Conservation (phyloP, 2,329 filamentous ascomycete species). For the Achaetomium macrosporum region DNA sequence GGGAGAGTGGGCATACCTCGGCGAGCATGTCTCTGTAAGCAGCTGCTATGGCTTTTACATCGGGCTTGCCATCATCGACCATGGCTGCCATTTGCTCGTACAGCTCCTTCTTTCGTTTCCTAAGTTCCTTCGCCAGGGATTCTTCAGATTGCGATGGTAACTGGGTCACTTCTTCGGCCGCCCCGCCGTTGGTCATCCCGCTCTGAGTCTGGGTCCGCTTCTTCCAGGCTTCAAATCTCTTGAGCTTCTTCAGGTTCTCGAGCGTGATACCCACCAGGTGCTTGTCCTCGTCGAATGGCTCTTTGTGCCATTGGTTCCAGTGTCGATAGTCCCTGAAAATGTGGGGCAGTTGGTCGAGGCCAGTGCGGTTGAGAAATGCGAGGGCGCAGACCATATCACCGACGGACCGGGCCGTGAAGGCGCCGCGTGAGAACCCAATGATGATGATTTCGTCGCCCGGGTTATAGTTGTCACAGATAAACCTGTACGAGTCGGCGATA, state of each 20-base stretch:
- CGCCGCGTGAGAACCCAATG: conserved; percentile 33
- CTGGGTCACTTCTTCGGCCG: no score
- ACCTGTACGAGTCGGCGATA: conserved; percentile 34
- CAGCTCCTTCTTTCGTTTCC: no score
- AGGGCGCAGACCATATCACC: conserved; percentile 26
- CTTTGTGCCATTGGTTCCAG: neutral
- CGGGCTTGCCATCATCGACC: no score
- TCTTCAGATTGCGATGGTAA: no score
- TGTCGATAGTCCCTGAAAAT: conserved; percentile 15
- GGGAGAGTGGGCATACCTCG: no score
- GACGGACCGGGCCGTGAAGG: conserved; percentile 34
- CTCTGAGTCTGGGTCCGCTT: no score
- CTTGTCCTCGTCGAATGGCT: neutral
- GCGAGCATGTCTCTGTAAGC: no score
- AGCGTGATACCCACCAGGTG: neutral
- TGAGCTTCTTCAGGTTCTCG: neutral
- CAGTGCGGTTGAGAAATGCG: conserved; percentile 25
- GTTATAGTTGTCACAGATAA: conserved; percentile 33
- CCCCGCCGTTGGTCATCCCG: no score
- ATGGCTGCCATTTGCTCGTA: no score
- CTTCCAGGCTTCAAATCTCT: no score
- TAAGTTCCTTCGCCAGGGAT: no score
- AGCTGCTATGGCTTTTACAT: no score
- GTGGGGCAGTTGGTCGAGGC: conserved; percentile 26
- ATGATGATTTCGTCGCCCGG: conserved; percentile 32